Conservation (phyloP, 1,284 basidiomycete species). For the Limonomyces culmigenus region DNA sequence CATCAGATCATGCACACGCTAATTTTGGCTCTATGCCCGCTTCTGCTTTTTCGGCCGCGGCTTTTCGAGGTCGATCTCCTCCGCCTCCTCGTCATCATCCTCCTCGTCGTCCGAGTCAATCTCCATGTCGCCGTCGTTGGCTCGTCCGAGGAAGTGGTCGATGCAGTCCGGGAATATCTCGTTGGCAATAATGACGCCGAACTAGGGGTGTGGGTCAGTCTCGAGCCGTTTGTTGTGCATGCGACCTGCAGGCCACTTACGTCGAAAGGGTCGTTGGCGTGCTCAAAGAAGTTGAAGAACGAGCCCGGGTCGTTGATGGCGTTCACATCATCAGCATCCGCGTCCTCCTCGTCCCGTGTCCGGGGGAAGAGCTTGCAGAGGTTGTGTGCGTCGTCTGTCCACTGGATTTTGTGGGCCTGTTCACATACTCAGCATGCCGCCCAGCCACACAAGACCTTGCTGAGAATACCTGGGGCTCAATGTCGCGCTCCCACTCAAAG, state of each 20-base stretch:
- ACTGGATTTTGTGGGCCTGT: constrained; percentile 55
- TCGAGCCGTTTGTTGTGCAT: background rate
- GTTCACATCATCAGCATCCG: too few relatives aligned
- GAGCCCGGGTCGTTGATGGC: constrained; percentile 72
- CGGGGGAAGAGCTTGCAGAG: constrained; percentile 66
- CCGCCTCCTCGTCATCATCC: constrained; percentile 41
- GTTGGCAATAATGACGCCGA: constrained; percentile 54
- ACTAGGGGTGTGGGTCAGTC: constrained; percentile 19
- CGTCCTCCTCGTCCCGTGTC: constrained; percentile 35
- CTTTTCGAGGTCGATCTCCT: constrained; percentile 72
- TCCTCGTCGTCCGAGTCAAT: constrained; percentile 37
- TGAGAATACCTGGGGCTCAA: constrained; percentile 33
- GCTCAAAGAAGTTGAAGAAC: constrained; percentile 81
- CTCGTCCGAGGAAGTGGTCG: constrained; percentile 58
- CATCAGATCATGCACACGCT: background rate
- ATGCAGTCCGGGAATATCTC: constrained; percentile 67
- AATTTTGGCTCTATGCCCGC: constrained; percentile 27
- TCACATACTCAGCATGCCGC: background rate
- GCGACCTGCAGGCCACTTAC: constrained; percentile 23
- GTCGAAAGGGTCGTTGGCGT: constrained; percentile 42
- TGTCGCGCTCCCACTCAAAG: constrained; percentile 64
- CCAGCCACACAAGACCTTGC: background rate
- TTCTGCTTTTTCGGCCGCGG: constrained; percentile 54
- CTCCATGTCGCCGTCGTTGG: constrained; percentile 40
- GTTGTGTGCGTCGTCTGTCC: constrained; percentile 68